phyloP scores from a whole-genome alignment of 2,329 filamentous ascomycete species.

The Fusarium burgessii region DNA sequence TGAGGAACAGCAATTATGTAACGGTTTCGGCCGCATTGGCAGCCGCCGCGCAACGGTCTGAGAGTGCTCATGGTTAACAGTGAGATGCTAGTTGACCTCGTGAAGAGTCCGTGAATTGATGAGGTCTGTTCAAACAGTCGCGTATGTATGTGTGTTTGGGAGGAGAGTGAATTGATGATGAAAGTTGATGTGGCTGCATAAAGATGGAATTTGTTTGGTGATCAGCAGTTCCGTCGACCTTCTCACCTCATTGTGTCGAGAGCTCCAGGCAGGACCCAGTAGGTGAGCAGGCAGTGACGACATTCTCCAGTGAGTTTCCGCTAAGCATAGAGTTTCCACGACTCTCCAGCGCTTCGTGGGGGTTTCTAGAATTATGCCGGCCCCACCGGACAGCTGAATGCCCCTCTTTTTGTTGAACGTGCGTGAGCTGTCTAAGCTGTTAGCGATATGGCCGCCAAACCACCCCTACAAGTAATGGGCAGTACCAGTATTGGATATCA shows the following conservation, averaged over 20 bases:
- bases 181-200: slow-evolving; percentile 9
- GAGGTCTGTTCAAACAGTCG: background rate
- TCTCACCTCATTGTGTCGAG: slow-evolving; percentile 9
- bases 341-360: slow-evolving; percentile 40
- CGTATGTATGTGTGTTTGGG: background rate
- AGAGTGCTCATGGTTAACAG: slow-evolving; percentile 58
- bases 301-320: slow-evolving; percentile 33
- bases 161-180: slow-evolving; percentile 12
- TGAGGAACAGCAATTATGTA: slow-evolving; percentile 80
- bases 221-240: slow-evolving; percentile 26
- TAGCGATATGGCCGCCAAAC: background rate
- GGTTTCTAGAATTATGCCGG: slow-evolving; percentile 44
- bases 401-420: slow-evolving; percentile 1
- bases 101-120: background rate
- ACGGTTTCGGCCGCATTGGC: slow-evolving; percentile 86
- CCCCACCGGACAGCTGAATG: background rate
- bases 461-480: background rate
- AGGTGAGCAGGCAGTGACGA: slow-evolving; percentile 42
- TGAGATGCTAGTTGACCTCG: background rate
- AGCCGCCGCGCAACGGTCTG: slow-evolving; percentile 77
- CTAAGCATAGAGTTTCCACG: slow-evolving; percentile 38
- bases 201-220: slow-evolving; percentile 33
- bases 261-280: slow-evolving; percentile 8
- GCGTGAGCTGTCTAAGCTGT: no score
- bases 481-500: no score